Conservation (phyloP, 164 flowering plant species). For the Hamamelis virginiana region DNA sequence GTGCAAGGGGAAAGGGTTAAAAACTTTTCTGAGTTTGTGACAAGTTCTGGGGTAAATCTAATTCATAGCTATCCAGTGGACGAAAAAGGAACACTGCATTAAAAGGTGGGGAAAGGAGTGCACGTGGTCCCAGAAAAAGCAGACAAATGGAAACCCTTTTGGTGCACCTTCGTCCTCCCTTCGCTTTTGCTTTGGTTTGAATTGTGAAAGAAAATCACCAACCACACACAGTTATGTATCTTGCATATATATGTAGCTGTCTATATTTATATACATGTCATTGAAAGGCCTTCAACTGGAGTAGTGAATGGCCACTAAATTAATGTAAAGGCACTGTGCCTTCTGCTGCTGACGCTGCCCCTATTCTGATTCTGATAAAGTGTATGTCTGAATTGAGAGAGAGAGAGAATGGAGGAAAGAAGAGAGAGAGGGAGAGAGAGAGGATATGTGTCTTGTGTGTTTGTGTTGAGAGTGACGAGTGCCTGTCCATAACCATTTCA, state of each 20-base stretch:
- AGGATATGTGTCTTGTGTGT: conserved; percentile 25
- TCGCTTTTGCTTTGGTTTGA: conserved; percentile 17
- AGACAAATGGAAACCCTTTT: conserved; percentile 10
- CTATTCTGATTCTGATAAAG: conserved; percentile 19
- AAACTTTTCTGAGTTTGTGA: not conserved
- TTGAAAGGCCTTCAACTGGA: conserved; percentile 3
- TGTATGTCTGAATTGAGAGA: conserved; percentile 3
- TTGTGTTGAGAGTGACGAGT: conserved; percentile 31
- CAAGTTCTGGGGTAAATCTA: not conserved
- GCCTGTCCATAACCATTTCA: conserved; percentile 27
- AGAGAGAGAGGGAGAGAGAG: not conserved
- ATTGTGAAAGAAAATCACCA: conserved; percentile 10
- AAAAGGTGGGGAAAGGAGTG: conserved; percentile 24
- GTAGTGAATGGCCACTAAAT: conserved; percentile 2
- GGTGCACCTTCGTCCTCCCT: conserved; percentile 7
- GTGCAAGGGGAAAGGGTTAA: too few relatives aligned
- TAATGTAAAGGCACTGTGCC: conserved; percentile 16
- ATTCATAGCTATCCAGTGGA: conserved; percentile 1
- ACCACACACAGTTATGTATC: not conserved
- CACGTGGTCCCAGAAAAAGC: conserved; percentile 26
- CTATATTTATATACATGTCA: not conserved
- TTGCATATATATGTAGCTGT: not conserved
- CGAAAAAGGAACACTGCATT: conserved; percentile 16
- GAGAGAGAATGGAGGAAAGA: conserved; percentile 15
- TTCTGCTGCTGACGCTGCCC: conserved; percentile 3